phyloP scores from a whole-genome alignment of 2,329 filamentous ascomycete species.

The Diaporthe velutina region DNA sequence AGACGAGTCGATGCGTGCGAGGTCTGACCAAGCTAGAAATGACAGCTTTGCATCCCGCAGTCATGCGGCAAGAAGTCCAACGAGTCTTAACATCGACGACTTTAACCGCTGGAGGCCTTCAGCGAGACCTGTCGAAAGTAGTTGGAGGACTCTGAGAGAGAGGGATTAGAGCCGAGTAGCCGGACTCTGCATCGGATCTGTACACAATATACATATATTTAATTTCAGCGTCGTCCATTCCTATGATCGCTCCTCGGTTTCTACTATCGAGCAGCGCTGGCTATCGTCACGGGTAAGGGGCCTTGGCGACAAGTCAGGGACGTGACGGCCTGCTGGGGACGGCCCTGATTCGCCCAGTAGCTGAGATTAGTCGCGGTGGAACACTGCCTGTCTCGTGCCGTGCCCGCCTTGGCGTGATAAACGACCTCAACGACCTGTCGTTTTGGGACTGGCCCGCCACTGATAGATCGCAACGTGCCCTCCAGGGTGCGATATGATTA shows the following conservation, averaged over 20 bases:
- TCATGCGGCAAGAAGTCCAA: too few relatives aligned
- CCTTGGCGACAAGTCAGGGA: neutral
- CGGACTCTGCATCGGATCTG: neutral
- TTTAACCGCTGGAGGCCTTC: too few relatives aligned
- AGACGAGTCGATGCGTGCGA: too few relatives aligned
- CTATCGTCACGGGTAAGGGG: neutral
- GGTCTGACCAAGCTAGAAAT: too few relatives aligned
- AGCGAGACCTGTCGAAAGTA: neutral
- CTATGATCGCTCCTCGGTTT: neutral
- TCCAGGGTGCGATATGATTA: constrained; percentile 23
- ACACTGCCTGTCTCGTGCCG: constrained; percentile 21
- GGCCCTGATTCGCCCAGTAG: constrained; percentile 2
- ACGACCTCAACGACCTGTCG: constrained; percentile 22
- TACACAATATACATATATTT: neutral
- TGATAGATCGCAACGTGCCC: constrained; percentile 25
- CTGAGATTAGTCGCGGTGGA: constrained; percentile 27
- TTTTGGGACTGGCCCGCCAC: constrained; percentile 22
- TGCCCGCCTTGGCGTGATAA: constrained; percentile 29
- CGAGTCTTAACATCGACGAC: too few relatives aligned
- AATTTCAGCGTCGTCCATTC: neutral
- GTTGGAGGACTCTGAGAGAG: neutral
- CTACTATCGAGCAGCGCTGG: neutral
- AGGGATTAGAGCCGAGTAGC: neutral
- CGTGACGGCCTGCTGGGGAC: neutral
- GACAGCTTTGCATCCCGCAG: too few relatives aligned